Percentiles rank a stretch among this genome's conserved stretches.
These are phyloP conservation scores for Dictyostelium citrinum DNA, from an alignment of 78 protist genomes.

Conservation along the genomic window DNA sequence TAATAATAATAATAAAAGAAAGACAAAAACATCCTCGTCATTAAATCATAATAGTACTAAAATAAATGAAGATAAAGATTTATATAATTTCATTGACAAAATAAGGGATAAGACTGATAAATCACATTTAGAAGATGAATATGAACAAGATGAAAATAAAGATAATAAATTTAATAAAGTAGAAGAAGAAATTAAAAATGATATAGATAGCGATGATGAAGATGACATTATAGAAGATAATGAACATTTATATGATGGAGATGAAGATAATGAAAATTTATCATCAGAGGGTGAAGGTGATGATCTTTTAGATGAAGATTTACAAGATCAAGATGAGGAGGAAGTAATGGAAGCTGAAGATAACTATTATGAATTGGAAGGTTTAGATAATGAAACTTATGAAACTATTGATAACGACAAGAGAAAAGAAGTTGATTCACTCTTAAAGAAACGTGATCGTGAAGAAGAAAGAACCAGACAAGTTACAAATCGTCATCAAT, in stretches of 20 bases:
- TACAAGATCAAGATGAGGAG: constrained; percentile 27
- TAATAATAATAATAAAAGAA: neutral
- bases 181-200: neutral
- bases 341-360: constrained; percentile 4
- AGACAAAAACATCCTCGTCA: neutral
- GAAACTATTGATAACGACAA: neutral
- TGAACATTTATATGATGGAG: constrained; percentile 33
- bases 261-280: constrained; percentile 13
- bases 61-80: neutral
- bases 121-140: neutral
- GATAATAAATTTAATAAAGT: neutral
- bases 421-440: constrained; percentile 6
- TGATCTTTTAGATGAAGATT: constrained; percentile 23
- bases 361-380: constrained; percentile 42
- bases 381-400: constrained; percentile 53
- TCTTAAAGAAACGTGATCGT: constrained; percentile 39
- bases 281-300: constrained; percentile 72
- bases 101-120: neutral
- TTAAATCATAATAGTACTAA: neutral
- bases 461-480: neutral
- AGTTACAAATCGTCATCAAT: neutral
- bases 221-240: constrained; percentile 12
- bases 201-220: constrained; percentile 5
- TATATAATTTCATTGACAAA: neutral
- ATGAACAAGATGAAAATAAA: neutral